Percentiles rank a stretch among this genome's conserved stretches.
These are phyloP conservation scores for Cercophora newfieldiana DNA, from an alignment of 495 filamentous ascomycete genomes.

Conservation along the genomic window DNA sequence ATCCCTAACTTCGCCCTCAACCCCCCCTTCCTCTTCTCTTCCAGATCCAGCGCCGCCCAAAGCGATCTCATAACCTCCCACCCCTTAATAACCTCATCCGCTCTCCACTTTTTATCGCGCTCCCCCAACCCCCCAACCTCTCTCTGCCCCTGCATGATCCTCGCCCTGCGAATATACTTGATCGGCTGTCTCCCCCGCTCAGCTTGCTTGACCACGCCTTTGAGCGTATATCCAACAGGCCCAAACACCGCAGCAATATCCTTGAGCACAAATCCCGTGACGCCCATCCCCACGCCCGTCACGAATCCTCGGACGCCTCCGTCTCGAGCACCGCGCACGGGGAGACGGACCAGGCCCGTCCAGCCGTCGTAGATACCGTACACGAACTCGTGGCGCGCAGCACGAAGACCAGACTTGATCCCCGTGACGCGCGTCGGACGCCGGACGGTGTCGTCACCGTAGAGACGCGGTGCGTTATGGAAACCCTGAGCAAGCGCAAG, in stretches of 20 bases:
- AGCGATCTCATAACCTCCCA: slow-evolving; percentile 48
- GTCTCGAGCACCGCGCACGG: slow-evolving; percentile 59
- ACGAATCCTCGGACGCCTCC: slow-evolving; percentile 59
- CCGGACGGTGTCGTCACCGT: slow-evolving; percentile 55
- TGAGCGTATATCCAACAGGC: slow-evolving; percentile 63
- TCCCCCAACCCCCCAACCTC: slow-evolving; percentile 37
- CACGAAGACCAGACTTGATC: slow-evolving; percentile 64
- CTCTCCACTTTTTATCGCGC: slow-evolving; percentile 27
- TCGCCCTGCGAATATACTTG: slow-evolving; percentile 48
- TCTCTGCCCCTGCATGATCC: slow-evolving; percentile 49
- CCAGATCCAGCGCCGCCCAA: slow-evolving; percentile 39
- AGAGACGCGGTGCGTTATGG: slow-evolving; percentile 79
- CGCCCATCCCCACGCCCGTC: slow-evolving; percentile 71
- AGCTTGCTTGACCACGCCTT: slow-evolving; percentile 61
- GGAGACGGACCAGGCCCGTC: slow-evolving; percentile 67
- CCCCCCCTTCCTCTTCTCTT: slow-evolving; percentile 34
- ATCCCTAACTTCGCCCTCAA: slow-evolving; percentile 15
- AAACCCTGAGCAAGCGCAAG: slow-evolving; percentile 78
- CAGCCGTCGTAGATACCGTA: slow-evolving; percentile 74
- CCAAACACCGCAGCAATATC: slow-evolving; percentile 63
- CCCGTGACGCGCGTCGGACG: slow-evolving; percentile 62
- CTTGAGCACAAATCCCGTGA: slow-evolving; percentile 73
- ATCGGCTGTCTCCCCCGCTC: slow-evolving; percentile 48
- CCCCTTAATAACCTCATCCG: slow-evolving; percentile 28
- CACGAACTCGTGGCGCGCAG: slow-evolving; percentile 65